Conservation (phyloP, 257 asterid species). For the Scutellaria baicalensis region DNA sequence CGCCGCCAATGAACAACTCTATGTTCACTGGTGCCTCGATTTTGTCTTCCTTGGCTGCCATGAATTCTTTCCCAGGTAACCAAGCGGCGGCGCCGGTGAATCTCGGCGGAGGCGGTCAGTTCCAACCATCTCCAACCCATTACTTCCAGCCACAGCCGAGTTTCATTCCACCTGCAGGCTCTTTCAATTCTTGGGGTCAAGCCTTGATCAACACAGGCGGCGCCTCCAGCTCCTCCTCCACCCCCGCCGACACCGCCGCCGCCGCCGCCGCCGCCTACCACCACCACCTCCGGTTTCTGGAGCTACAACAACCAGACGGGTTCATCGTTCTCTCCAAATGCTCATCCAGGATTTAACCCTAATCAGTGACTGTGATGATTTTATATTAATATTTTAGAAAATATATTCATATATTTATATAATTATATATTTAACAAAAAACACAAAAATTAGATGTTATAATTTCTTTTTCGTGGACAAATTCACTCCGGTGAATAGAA, state of each 20-base stretch:
- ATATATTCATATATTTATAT: no score
- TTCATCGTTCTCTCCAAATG: constrained; percentile 21
- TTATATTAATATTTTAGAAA: no score
- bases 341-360: constrained; percentile 21
- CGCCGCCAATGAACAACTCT: not conserved
- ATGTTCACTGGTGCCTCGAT: not conserved
- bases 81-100: no score
- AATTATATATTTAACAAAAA: no score
- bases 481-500: no score
- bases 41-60: not conserved
- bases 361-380: constrained; percentile 13
- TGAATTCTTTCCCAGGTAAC: not conserved
- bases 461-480: no score
- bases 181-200: constrained; percentile 31
- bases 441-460: not conserved
- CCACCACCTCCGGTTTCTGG: constrained; percentile 7
- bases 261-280: constrained; percentile 2
- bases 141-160: constrained; percentile 14
- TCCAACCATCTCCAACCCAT: not conserved
- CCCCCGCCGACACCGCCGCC: constrained; percentile 6
- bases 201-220: constrained; percentile 11
- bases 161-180: constrained; percentile 16
- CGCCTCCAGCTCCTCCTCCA: constrained; percentile 17
- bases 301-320: constrained; percentile 14
- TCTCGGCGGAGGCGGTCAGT: no score